These are phyloP conservation scores for Malus sieversii DNA, from an alignment of 306 rosid genomes.

Conservation along the genomic window DNA sequence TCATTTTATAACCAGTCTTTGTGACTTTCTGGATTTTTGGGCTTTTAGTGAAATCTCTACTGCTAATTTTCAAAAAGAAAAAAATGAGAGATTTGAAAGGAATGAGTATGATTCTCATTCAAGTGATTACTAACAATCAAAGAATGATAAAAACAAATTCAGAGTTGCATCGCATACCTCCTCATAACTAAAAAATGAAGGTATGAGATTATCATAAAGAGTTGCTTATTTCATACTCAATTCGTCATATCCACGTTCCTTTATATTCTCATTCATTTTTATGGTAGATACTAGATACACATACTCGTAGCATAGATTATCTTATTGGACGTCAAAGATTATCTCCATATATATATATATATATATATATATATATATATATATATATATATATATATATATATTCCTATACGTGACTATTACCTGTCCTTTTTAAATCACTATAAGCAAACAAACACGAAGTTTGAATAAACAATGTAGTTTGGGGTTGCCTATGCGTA, in stretches of 20 bases:
- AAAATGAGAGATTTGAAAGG: not conserved
- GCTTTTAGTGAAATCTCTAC: too few relatives aligned
- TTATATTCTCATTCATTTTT: not conserved
- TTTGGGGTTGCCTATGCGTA: not conserved
- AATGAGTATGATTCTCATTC: not conserved
- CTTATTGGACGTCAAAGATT: too few relatives aligned
- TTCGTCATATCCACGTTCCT: accelerated
- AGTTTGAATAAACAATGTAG: not conserved
- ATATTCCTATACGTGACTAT: too few relatives aligned
- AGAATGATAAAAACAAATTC: not conserved
- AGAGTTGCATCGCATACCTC: not conserved
- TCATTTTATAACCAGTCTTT: too few relatives aligned
- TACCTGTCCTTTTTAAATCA: too few relatives aligned
- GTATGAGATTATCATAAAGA: not conserved
- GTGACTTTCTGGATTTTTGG: too few relatives aligned
- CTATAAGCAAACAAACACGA: not conserved
- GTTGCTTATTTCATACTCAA: not conserved
- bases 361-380: too few relatives aligned
- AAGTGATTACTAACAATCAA: not conserved
- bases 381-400: too few relatives aligned
- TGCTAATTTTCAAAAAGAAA: too few relatives aligned
- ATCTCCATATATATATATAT: too few relatives aligned
- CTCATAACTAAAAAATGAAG: too few relatives aligned
- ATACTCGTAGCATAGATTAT: not conserved
- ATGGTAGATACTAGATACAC: not conserved